A percentile compares a stretch with the other conserved stretches of the same genome.
Conservation (phyloP, 441 rosid species). For the Gossypium aridum region DNA sequence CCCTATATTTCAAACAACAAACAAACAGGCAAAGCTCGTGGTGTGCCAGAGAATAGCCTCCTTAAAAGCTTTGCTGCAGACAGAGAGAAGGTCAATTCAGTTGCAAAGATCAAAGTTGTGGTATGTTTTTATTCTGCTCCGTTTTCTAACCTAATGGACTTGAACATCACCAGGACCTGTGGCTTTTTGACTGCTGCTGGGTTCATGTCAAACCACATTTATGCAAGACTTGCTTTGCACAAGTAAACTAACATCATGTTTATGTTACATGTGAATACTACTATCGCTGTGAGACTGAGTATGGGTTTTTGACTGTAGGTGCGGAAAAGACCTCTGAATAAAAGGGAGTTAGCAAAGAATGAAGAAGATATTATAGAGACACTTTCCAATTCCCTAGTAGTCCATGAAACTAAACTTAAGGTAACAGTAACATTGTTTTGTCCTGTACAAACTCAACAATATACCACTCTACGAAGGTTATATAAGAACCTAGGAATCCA, state of each 20-base stretch:
- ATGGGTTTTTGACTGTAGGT: constrained; percentile 48
- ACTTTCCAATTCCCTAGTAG: constrained; percentile 62
- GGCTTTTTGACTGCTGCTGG: background rate
- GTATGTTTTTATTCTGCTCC: constrained; percentile 35
- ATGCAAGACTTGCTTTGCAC: constrained; percentile 6
- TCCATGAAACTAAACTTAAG: constrained; percentile 96
- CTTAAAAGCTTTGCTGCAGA: constrained; percentile 71
- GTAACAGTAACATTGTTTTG: constrained; percentile 22
- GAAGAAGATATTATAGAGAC: constrained; percentile 95
- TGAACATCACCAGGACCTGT: background rate
- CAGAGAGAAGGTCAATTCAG: constrained; percentile 76
- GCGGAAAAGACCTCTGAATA: constrained; percentile 94
- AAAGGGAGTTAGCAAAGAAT: constrained; percentile 83
- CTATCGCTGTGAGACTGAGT: background rate
- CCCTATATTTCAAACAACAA: constrained; percentile 47
- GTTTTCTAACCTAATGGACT: background rate
- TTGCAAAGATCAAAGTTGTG: constrained; percentile 99
- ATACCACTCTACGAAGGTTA: background rate
- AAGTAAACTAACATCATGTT: constrained; percentile 2
- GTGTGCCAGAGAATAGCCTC: constrained; percentile 60
- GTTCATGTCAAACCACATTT: background rate
- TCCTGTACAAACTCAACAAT: background rate
- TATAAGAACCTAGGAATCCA: background rate
- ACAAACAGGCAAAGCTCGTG: constrained; percentile 64
- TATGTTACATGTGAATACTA: constrained; percentile 2